A percentile compares a stretch with the other conserved stretches of the same genome.
Conservation (phyloP, 2,329 filamentous ascomycete genomes). For the Nothophoma quercina region DNA sequence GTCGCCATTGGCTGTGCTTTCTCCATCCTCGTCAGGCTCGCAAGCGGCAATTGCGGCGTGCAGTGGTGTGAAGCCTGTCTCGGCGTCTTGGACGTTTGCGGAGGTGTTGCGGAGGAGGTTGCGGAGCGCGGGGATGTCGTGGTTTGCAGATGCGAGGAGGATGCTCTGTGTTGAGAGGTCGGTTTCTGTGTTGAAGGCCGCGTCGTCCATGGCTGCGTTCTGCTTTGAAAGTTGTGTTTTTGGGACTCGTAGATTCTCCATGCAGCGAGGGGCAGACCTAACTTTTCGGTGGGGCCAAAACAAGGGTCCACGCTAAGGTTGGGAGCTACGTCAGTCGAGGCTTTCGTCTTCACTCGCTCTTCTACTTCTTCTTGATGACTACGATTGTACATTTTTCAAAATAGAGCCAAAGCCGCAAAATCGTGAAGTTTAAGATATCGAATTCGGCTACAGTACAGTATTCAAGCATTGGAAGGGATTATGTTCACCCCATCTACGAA, state of each 20-base stretch:
- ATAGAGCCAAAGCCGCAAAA: too few relatives aligned
- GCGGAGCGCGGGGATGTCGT: slow-evolving; percentile 72
- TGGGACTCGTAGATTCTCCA: not conserved
- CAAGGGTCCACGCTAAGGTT: slow-evolving; percentile 12
- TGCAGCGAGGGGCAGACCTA: slow-evolving; percentile 10
- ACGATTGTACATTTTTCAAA: too few relatives aligned
- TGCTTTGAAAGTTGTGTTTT: not conserved
- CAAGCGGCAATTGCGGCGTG: slow-evolving; percentile 83
- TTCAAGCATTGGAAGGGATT: too few relatives aligned
- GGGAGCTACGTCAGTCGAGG: slow-evolving; percentile 4
- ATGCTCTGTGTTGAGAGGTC: slow-evolving; percentile 64
- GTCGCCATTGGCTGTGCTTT: slow-evolving; percentile 29
- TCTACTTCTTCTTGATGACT: too few relatives aligned
- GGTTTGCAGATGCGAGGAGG: slow-evolving; percentile 70
- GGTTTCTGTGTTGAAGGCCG: slow-evolving; percentile 47
- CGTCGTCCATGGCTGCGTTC: slow-evolving; percentile 37
- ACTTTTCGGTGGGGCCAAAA: slow-evolving; percentile 9
- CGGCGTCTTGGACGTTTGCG: slow-evolving; percentile 80
- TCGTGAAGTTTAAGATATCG: too few relatives aligned
- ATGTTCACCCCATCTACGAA: too few relatives aligned
- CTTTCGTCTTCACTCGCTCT: not conserved
- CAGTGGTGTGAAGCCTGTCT: slow-evolving; percentile 85
- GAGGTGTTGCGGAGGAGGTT: slow-evolving; percentile 70
- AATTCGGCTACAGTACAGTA: too few relatives aligned
- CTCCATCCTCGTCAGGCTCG: slow-evolving; percentile 53